phyloP scores from a whole-genome alignment of 176 grass and related monocot species.

The Lolium multiflorum region DNA sequence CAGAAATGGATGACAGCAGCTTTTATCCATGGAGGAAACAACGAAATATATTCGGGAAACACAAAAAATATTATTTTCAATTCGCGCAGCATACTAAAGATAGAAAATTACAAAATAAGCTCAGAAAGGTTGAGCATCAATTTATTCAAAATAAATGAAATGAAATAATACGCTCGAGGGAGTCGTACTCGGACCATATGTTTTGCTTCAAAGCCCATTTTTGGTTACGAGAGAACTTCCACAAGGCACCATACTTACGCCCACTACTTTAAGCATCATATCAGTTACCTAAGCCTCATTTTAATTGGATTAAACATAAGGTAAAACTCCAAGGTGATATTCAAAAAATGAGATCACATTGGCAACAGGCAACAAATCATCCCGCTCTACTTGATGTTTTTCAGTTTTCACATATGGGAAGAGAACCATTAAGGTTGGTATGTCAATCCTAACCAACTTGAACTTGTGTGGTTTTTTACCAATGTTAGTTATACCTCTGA shows the following conservation, averaged over 20 bases:
- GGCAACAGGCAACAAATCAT: too few relatives aligned
- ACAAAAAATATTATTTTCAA: neutral
- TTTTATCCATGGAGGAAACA: neutral
- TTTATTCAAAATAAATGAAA: neutral
- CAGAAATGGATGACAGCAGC: neutral
- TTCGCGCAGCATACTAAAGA: neutral
- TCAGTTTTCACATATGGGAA: too few relatives aligned
- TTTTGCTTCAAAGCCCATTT: neutral
- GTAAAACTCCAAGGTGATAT: neutral
- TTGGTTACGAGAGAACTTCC: too few relatives aligned
- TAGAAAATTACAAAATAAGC: neutral
- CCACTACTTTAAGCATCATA: neutral
- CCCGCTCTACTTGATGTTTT: too few relatives aligned
- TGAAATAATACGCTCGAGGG: neutral
- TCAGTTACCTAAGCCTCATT: neutral
- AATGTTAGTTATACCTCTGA: neutral
- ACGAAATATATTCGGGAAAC: neutral
- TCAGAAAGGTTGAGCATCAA: neutral
- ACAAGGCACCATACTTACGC: too few relatives aligned
- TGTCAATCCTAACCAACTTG: neutral
- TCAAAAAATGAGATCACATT: too few relatives aligned
- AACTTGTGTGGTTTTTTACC: neutral
- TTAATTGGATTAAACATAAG: neutral
- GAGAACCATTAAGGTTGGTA: neutral
- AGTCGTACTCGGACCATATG: neutral